A percentile compares a stretch with the other conserved stretches of the same genome.
Conservation (phyloP, 2,329 filamentous ascomycete genomes). For the Microthyrium microscopicum region DNA sequence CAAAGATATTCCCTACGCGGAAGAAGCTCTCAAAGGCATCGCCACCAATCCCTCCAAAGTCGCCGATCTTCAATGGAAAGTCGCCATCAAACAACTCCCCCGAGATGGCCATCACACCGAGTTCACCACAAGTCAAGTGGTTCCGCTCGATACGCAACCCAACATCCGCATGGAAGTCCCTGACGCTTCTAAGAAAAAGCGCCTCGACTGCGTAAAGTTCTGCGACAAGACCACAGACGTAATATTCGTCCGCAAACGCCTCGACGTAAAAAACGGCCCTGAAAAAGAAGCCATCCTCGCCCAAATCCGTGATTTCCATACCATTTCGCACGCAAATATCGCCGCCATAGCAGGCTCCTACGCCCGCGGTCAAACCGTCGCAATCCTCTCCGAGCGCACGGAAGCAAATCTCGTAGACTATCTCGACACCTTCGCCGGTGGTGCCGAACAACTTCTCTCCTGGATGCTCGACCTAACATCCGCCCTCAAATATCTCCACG, state of each 20-base stretch:
- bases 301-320: conserved; percentile 21
- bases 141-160: conserved; percentile 19
- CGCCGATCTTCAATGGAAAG: conserved; percentile 24
- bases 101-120: conserved; percentile 21
- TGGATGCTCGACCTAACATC: conserved; percentile 25
- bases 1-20: conserved; percentile 20
- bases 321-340: conserved; percentile 23
- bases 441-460: conserved; percentile 19
- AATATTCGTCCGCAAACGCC: conserved; percentile 20
- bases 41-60: conserved; percentile 21
- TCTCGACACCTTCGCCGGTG: conserved; percentile 15
- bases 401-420: conserved; percentile 23
- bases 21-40: conserved; percentile 21
- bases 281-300: conserved; percentile 18
- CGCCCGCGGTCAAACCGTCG: conserved; percentile 20
- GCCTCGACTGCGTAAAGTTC: conserved; percentile 20
- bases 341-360: conserved; percentile 22
- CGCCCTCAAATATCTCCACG: conserved; percentile 22
- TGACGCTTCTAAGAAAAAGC: conserved; percentile 20
- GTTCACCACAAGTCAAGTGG: conserved; percentile 19
- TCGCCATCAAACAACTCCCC: conserved; percentile 21
- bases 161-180: too few relatives aligned
- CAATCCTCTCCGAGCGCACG: conserved; percentile 17
- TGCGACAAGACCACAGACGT: conserved; percentile 18
- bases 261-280: conserved; percentile 9